Conservation (phyloP, 805 yeast species). For the Maudiozyma serrabonitensis region DNA sequence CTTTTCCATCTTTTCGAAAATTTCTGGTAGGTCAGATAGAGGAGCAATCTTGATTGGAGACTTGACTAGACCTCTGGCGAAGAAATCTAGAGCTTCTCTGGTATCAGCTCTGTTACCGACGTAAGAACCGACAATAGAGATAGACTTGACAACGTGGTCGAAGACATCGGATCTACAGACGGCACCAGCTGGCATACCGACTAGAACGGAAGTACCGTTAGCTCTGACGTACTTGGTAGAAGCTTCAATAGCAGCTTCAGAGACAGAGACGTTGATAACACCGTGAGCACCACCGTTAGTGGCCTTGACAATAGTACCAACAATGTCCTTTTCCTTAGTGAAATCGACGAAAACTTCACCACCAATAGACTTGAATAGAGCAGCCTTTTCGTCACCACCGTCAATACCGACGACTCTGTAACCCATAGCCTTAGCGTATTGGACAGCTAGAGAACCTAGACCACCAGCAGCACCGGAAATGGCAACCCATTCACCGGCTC, state of each 20-base stretch:
- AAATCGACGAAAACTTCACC: conserved; percentile 50
- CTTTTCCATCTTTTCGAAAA: conserved; percentile 47
- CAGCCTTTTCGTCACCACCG: conserved; percentile 44
- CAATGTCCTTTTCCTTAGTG: conserved; percentile 35
- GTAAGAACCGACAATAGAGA: conserved; percentile 67
- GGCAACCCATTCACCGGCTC: conserved; percentile 50
- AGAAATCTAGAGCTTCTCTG: conserved; percentile 63
- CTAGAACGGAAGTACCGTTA: conserved; percentile 59
- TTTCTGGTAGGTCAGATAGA: conserved; percentile 42
- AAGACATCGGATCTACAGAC: conserved; percentile 56
- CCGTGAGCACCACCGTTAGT: conserved; percentile 69
- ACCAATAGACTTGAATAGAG: conserved; percentile 37
- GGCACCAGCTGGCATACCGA: conserved; percentile 74
- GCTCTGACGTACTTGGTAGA: conserved; percentile 51
- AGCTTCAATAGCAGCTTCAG: conserved; percentile 51
- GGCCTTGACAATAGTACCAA: conserved; percentile 39
- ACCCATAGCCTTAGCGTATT: conserved; percentile 53
- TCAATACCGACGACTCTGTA: conserved; percentile 46
- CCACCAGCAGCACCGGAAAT: conserved; percentile 58
- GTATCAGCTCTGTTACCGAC: conserved; percentile 86
- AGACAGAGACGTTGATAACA: conserved; percentile 60
- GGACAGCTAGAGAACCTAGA: conserved; percentile 48
- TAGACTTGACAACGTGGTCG: conserved; percentile 59
- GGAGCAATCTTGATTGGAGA: conserved; percentile 55
- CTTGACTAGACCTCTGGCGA: conserved; percentile 52